A percentile compares a stretch with the other conserved stretches of the same genome.
phyloP scores from a whole-genome alignment of 2,329 filamentous ascomycete genomes.

The Aspergillus awamori region DNA sequence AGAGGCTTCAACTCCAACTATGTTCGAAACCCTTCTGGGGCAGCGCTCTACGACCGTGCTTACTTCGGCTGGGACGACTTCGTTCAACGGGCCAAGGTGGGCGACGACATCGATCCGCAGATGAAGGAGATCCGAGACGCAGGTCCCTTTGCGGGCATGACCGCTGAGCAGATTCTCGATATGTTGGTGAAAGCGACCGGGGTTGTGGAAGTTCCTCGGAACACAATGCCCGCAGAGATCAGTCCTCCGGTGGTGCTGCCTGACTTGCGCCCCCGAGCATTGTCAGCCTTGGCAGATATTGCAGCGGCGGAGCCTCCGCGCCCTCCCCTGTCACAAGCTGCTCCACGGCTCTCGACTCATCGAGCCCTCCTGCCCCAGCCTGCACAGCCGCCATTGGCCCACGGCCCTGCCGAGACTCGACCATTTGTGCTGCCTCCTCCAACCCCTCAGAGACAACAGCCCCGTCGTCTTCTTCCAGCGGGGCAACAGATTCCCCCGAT shows the following conservation, averaged over 20 bases:
- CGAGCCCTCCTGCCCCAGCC: conserved; percentile 37
- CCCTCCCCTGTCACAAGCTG: conserved; percentile 45
- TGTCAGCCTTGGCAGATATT: conserved; percentile 41
- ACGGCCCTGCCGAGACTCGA: conserved; percentile 37
- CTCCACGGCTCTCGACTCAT: conserved; percentile 41
- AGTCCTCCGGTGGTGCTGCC: conserved; percentile 9
- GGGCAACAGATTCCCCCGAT: conserved; percentile 35
- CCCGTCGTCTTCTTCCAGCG: conserved; percentile 42
- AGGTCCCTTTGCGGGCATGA: conserved; percentile 27
- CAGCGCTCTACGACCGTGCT: conserved; percentile 39
- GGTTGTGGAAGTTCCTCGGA: conserved; percentile 22
- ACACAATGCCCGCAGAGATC: conserved; percentile 10
- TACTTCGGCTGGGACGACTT: conserved; percentile 46
- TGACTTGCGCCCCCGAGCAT: conserved; percentile 29
- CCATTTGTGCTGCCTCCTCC: conserved; percentile 33
- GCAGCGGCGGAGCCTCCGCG: conserved; percentile 36
- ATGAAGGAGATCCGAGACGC: conserved; percentile 41
- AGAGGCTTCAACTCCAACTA: conserved; percentile 41
- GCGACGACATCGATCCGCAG: conserved; percentile 42
- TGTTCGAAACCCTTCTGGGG: conserved; percentile 38
- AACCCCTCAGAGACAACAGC: conserved; percentile 33
- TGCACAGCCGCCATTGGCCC: conserved; percentile 23
- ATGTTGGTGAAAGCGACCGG: conserved; percentile 36
- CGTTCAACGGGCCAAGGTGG: conserved; percentile 41
- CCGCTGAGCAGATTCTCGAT: conserved; percentile 28